phyloP scores from a whole-genome alignment of 176 grass and related monocot species.

The Aegilops bicornis region DNA sequence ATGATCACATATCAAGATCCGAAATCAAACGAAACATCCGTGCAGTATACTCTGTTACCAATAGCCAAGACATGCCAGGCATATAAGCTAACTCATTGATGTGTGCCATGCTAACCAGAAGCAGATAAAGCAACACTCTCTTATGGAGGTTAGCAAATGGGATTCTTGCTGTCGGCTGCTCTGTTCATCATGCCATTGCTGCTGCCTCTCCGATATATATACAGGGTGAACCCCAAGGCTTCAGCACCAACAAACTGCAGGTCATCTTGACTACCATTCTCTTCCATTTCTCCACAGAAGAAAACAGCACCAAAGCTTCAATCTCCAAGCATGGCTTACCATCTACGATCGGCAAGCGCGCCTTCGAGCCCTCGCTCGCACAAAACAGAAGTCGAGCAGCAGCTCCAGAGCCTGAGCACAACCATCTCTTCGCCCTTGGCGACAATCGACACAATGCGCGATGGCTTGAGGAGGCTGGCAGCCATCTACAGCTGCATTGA shows the following conservation, averaged over 20 bases:
- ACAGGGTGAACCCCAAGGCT: neutral
- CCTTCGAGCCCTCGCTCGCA: constrained; percentile 43
- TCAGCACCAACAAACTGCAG: constrained; percentile 26
- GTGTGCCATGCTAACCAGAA: neutral
- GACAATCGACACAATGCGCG: constrained; percentile 4
- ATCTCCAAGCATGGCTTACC: constrained; percentile 41
- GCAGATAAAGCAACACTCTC: neutral
- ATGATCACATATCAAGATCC: neutral
- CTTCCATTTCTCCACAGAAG: neutral
- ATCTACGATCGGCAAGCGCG: constrained; percentile 44
- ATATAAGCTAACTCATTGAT: neutral
- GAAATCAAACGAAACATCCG: neutral
- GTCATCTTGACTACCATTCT: constrained; percentile 6
- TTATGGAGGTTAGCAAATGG: neutral
- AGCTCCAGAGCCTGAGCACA: constrained; percentile 35
- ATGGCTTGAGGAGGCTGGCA: constrained; percentile 35
- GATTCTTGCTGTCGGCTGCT: constrained; percentile 32
- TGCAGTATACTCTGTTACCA: constrained; percentile 10
- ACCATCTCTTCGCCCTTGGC: constrained; percentile 15
- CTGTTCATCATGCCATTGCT: neutral
- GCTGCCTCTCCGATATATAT: constrained; percentile 6
- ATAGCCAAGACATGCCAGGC: constrained; percentile 29
- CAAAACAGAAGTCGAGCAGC: constrained; percentile 12
- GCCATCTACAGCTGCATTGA: constrained; percentile 31
- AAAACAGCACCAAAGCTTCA: constrained; percentile 8